phyloP scores from a whole-genome alignment of 495 filamentous ascomycete species.

The Neurospora tetrasperma region DNA sequence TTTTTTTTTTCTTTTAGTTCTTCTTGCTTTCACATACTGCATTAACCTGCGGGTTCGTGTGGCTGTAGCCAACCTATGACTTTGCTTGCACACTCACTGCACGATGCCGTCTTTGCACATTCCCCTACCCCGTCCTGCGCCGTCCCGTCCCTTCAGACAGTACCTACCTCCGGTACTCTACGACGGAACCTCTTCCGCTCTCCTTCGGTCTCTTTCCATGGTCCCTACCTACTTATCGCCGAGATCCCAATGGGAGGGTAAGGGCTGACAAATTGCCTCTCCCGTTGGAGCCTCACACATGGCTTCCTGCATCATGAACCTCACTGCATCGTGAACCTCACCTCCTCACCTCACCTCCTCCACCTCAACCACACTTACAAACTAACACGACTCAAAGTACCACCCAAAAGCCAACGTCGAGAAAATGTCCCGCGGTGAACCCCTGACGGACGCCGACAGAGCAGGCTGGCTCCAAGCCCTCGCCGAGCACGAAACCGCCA shows the following conservation, averaged over 20 bases:
- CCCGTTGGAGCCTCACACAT: neutral
- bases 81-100: neutral
- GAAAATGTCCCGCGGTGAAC: conserved; percentile 16
- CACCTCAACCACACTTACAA: neutral
- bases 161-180: no score
- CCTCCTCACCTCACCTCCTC: neutral
- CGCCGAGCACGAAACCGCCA: conserved; percentile 8
- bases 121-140: no score
- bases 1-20: no score
- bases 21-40: no score
- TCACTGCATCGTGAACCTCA: neutral
- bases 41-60: neutral
- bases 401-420: conserved; percentile 19
- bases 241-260: no score
- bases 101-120: neutral
- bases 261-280: no score
- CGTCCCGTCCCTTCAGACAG: no score
- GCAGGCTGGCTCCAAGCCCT: conserved; percentile 19
- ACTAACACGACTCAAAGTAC: conserved; percentile 4
- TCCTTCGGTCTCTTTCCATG: neutral
- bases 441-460: conserved; percentile 18
- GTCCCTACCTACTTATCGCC: neutral
- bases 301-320: no score
- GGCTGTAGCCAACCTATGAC: neutral
- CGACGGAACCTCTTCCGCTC: neutral